A percentile compares a stretch with the other conserved stretches of the same genome.
phyloP scores from a whole-genome alignment of 2,329 filamentous ascomycete genomes.

The Trichoderma hamatum region DNA sequence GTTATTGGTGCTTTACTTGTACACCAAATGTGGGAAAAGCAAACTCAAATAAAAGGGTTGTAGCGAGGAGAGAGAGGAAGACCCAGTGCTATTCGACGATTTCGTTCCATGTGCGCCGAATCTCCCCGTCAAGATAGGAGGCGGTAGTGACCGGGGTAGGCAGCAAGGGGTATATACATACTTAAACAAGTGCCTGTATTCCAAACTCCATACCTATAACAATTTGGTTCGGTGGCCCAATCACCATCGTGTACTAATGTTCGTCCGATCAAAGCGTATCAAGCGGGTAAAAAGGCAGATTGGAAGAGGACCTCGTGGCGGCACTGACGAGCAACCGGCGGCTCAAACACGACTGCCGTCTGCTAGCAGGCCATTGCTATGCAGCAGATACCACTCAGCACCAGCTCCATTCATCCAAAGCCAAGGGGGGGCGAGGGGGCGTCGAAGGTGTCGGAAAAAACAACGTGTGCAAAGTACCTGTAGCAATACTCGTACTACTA shows the following conservation, averaged over 20 bases:
- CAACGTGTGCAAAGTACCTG: slow-evolving; percentile 4
- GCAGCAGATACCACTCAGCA: neutral
- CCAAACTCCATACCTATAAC: neutral
- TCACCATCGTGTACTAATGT: neutral
- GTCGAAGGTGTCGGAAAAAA: slow-evolving; percentile 13
- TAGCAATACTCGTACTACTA: slow-evolving; percentile 3
- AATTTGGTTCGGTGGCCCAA: slow-evolving; percentile 1
- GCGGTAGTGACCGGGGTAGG: slow-evolving; percentile 3
- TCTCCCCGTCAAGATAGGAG: slow-evolving; percentile 25
- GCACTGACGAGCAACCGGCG: slow-evolving; percentile 14
- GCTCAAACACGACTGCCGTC: slow-evolving; percentile 17
- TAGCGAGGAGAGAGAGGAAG: neutral
- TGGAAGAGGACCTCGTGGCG: slow-evolving; percentile 24
- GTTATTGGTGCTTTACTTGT: neutral
- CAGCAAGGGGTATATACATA: neutral
- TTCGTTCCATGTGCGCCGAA: slow-evolving; percentile 20
- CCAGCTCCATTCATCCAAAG: slow-evolving; percentile 15
- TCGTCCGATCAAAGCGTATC: slow-evolving; percentile 26
- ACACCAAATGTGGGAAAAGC: neutral
- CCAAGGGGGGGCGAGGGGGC: slow-evolving; percentile 18
- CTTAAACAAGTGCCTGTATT: neutral
- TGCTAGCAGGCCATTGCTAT: slow-evolving; percentile 10
- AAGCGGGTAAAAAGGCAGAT: slow-evolving; percentile 25
- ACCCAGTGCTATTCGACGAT: slow-evolving; percentile 8
- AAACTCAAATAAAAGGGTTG: neutral